Percentiles rank a stretch among this genome's conserved stretches.
Conservation (phyloP, 176 grass and related monocot species). For the Ampelocalamus luodianensis region DNA sequence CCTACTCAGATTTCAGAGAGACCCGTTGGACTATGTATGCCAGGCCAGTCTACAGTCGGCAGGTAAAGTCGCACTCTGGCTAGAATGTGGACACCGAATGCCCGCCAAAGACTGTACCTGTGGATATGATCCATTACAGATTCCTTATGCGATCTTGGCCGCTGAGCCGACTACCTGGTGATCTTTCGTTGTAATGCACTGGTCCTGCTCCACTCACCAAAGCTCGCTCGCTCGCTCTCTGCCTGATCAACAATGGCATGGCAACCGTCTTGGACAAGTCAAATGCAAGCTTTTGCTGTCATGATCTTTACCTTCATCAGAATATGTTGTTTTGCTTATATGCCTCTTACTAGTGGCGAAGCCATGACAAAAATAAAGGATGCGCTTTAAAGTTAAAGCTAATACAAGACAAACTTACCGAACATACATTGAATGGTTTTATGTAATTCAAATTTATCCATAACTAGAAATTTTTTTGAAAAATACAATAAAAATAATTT, state of each 20-base stretch:
- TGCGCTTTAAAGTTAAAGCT: too few relatives aligned
- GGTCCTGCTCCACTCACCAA: background rate
- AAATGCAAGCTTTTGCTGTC: background rate
- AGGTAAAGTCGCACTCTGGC: background rate
- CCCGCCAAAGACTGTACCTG: slow-evolving; percentile 1
- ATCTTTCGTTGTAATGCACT: background rate
- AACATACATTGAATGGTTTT: too few relatives aligned
- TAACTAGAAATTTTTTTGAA: too few relatives aligned
- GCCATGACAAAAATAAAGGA: too few relatives aligned
- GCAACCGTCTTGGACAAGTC: slow-evolving; percentile 1
- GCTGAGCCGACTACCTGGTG: background rate
- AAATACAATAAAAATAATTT: too few relatives aligned
- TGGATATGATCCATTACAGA: slow-evolving; percentile 15
- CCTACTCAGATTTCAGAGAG: background rate
- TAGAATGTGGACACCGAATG: background rate
- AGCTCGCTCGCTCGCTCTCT: background rate
- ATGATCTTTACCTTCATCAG: background rate
- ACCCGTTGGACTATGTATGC: background rate
- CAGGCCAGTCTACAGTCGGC: slow-evolving; percentile 6
- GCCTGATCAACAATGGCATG: background rate
- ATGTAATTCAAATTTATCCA: too few relatives aligned
- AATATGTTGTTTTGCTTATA: background rate
- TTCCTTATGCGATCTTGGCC: background rate
- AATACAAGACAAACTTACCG: too few relatives aligned
- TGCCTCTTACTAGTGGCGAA: background rate